Evolutionary conservation across 345 rosid genomes (phyloP), one percentile per base, ranked within the genome.

Genomic region (Eucalyptus rudis): DNA sequence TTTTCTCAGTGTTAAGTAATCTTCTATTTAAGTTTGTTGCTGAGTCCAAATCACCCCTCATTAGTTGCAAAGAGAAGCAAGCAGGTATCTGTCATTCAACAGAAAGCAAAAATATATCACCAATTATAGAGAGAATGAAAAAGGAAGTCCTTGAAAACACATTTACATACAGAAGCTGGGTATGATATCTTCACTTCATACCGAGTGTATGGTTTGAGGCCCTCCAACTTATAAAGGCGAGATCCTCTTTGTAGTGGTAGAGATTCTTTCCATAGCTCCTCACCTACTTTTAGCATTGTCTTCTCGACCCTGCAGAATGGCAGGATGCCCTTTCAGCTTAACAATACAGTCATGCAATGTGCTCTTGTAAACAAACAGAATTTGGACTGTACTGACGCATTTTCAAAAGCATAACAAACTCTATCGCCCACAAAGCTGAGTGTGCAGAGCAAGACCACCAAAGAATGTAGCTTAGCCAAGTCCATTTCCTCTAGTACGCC

Each of bases 101-200:
- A 54, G 20, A 66, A 31, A 66, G 7, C 52, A 87, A 45, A 5
- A 29, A 22, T 50, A 64, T 56, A 87, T 54, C 20, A 87, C 76
- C 47, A 27, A 56, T 7, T 20, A 58, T 40, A 87, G 87, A 45
- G 83, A 91, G 90, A 86, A 22, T 88, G 36, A 31, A 87, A 88
- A 81, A 27, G 86, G 14, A 58, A 58, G 89, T 59, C 83, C 15
- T 87, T 87, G 10, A 86, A 80, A 86, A 90, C n/a, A 66, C 79
- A 88, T 6, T 86, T 90, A 96, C 98, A 92, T 97, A 98, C 99
- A 93, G 98, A 97, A 93, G 98, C 98, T 87, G 99, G 99, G 89
- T 95, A 96, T 24, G 98, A 97, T 92, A 97, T 98, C 99, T 98
- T 97, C 95, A 97, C 98, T 98, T 96, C 98, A 80, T 97, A 97